Evolutionary conservation across 768 basidiomycete species (phyloP).

Genomic region (Serendipita vermifera): DNA sequence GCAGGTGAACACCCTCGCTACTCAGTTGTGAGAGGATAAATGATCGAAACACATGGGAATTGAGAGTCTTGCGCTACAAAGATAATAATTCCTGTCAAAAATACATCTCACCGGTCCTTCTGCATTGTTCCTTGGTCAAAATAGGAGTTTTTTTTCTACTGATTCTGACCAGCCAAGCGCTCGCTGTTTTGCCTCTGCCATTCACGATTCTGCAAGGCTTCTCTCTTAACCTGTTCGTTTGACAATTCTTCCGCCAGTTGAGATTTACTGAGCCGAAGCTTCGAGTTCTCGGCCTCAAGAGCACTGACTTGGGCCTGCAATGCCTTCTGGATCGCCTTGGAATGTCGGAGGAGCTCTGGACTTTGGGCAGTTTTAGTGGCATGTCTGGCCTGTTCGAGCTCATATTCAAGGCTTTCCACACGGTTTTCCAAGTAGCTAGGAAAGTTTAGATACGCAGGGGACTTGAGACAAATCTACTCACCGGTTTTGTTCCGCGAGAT

Average conservation of each 20-base stretch:
- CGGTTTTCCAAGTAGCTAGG: neutral
- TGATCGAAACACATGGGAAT: no score
- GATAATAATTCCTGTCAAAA: neutral
- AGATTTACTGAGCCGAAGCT: neutral
- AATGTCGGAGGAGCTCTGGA: neutral
- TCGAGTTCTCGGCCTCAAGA: neutral
- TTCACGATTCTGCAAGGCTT: neutral
- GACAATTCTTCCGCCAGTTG: neutral
- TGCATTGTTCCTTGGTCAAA: no score
- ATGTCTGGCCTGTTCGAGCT: neutral
- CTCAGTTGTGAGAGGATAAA: neutral
- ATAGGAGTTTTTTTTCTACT: no score
- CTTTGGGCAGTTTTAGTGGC: neutral
- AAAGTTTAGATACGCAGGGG: neutral
- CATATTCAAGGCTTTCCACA: neutral
- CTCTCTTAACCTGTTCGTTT: neutral
- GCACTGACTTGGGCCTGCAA: neutral
- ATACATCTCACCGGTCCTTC: neutral
- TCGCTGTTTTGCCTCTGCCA: neutral
- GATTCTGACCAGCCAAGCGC: no score
- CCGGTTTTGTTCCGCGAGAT: slow-evolving; percentile 49
- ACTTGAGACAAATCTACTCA: slow-evolving; percentile 22
- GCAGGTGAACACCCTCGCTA: slow-evolving; percentile 5
- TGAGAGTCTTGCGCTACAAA: neutral
- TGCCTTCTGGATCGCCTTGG: neutral